Conservation (phyloP, 148 eudicot species). For the Tetragonia tetragonoides region DNA sequence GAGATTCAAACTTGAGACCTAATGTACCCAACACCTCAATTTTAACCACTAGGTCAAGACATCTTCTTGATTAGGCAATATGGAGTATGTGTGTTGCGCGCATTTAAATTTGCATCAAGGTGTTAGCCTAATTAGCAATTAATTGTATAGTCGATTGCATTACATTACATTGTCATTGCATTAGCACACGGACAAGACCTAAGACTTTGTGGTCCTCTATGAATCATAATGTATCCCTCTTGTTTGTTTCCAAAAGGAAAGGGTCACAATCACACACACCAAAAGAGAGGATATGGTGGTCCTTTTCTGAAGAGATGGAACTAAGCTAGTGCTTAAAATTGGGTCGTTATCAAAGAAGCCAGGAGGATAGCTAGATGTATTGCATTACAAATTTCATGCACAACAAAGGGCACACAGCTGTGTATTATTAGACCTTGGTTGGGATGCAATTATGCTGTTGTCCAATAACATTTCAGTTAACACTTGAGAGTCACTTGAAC, state of each 20-base stretch:
- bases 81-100: too few relatives aligned
- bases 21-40: too few relatives aligned
- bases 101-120: too few relatives aligned
- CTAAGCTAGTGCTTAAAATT: too few relatives aligned
- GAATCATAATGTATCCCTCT: not conserved
- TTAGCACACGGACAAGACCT: not conserved
- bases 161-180: too few relatives aligned
- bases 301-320: not conserved
- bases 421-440: not conserved
- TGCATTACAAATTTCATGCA: not conserved
- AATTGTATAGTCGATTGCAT: too few relatives aligned
- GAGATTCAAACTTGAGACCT: too few relatives aligned
- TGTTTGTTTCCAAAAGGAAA: not conserved
- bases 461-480: slow-evolving; percentile 17
- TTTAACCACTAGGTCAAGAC: too few relatives aligned
- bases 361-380: not conserved
- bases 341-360: too few relatives aligned
- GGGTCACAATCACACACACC: not conserved
- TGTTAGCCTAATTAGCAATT: too few relatives aligned
- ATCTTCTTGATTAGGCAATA: too few relatives aligned
- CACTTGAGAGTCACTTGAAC: slow-evolving; percentile 16
- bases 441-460: slow-evolving; percentile 23
- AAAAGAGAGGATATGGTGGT: not conserved
- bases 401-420: not conserved
- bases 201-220: not conserved